These are phyloP conservation scores for Fusarium virguliforme DNA, from an alignment of 2,329 filamentous ascomycete genomes.

Conservation along the genomic window DNA sequence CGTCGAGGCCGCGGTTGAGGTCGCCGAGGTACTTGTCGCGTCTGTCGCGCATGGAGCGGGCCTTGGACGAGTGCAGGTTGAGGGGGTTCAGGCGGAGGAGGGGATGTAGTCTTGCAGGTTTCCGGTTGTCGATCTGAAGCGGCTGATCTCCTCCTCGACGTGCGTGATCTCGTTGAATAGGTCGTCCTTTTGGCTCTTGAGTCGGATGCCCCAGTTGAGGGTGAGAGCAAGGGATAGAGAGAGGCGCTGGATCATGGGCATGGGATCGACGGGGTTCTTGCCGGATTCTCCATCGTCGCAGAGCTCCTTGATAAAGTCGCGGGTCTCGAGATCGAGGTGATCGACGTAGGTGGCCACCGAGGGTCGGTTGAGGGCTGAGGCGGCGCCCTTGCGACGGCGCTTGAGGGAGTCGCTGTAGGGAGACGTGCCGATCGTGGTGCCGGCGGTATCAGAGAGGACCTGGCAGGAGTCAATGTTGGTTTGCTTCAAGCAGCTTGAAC, in stretches of 20 bases:
- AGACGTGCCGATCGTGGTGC: constrained; percentile 78
- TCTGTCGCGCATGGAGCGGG: constrained; percentile 72
- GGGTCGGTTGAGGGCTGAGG: constrained; percentile 76
- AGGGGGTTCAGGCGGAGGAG: constrained; percentile 74
- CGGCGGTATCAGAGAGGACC: constrained; percentile 76
- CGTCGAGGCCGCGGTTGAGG: constrained; percentile 72
- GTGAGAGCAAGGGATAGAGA: constrained; percentile 75
- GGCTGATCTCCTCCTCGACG: constrained; percentile 73
- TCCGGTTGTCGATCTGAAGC: constrained; percentile 72
- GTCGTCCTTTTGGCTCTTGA: constrained; percentile 70
- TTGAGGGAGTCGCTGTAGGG: constrained; percentile 78
- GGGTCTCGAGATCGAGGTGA: constrained; percentile 75
- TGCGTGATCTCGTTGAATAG: constrained; percentile 76
- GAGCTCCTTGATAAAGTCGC: constrained; percentile 74
- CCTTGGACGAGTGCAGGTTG: constrained; percentile 70
- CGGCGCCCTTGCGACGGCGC: constrained; percentile 75
- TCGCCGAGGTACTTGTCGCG: constrained; percentile 73
- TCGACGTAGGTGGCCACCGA: constrained; percentile 75
- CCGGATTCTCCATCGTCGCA: constrained; percentile 72
- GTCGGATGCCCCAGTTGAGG: constrained; percentile 76
- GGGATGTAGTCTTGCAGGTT: constrained; percentile 75
- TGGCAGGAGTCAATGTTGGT: constrained; percentile 44
- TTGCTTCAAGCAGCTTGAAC: neutral
- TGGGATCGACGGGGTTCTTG: constrained; percentile 70
- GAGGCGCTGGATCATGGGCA: constrained; percentile 78